Evolutionary conservation across 192 early-diverging fungal genomes (phyloP), one percentile per base, ranked within the genome.

Genomic region (Backusella liffmaniae): DNA sequence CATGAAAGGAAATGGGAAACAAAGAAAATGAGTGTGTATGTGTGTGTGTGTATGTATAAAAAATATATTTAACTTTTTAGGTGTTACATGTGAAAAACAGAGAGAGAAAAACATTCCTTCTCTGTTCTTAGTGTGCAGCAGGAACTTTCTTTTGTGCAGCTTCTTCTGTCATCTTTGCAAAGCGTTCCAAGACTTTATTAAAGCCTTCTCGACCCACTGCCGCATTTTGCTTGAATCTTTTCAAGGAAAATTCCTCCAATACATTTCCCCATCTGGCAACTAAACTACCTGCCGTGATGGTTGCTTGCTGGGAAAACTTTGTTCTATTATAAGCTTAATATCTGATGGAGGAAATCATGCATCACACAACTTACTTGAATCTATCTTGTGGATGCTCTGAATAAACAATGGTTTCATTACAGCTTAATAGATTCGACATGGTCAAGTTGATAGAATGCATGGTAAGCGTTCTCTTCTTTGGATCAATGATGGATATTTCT

Each of bases 151-250:
- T 51, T 23, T 42, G 53, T 68, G 74, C 67, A 15, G 66, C 51
- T 30, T 75, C 78, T 77, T 76, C 86, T 44, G 73, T 71, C 74
- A 79, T 82, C 66, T 75, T 70, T 26, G 79, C 81, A 81, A 92
- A 82, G 70, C 85, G 84, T 23, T 95, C 91, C 32, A 97, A 79
- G 2, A 98, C 98, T 62, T 88, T 91, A 81, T 94, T 92, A 35
- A 99, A 91, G 37, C 92, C 98, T 65, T 88, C 85, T 66, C 92
- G 85, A 0, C 98, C 98, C 32, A 94, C 86, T 1, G 81, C 85
- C 21, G 98, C 94, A 82, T 99, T 99, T 49, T 94, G 89, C 78
- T 94, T 78, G 90, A 99, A 99, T 29, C 96, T 88, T 49, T 86
- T 90, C 75, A 94, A 84, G 72, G 91, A 95, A 53, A 92, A 91